Evolutionary conservation across 179 eudicot species (phyloP).

Genomic region (Actinidia polygama): DNA sequence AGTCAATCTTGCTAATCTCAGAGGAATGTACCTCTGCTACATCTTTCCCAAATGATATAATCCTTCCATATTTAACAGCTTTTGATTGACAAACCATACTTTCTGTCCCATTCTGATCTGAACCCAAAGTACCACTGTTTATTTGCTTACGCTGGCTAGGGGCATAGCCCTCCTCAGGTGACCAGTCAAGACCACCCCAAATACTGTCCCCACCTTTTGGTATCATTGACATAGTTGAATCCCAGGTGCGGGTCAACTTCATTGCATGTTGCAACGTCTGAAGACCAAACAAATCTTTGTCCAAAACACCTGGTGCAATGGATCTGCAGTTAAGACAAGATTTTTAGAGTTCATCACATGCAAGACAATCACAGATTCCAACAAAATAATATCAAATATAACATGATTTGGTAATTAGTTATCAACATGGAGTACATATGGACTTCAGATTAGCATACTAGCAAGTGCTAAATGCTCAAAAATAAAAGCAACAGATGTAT

Average conservation of each 20-base stretch:
- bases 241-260: slow-evolving; percentile 99
- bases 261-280: slow-evolving; percentile 90
- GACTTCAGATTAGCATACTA: not conserved
- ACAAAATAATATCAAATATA: not conserved
- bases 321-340: slow-evolving; percentile 52
- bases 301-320: slow-evolving; percentile 81
- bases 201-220: slow-evolving; percentile 94
- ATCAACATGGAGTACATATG: not conserved
- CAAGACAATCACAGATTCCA: slow-evolving; percentile 1
- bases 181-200: slow-evolving; percentile 97
- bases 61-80: slow-evolving; percentile 72
- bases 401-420: not conserved
- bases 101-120: slow-evolving; percentile 36
- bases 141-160: slow-evolving; percentile 50
- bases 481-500: too few species aligned
- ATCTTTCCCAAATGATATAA: slow-evolving; percentile 89
- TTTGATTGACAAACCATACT: slow-evolving; percentile 28
- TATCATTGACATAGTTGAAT: slow-evolving; percentile 96
- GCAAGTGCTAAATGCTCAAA: not conserved
- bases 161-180: slow-evolving; percentile 82
- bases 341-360: not conserved
- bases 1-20: slow-evolving; percentile 66
- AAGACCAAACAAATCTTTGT: slow-evolving; percentile 71
- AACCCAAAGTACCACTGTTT: slow-evolving; percentile 36
- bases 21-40: slow-evolving; percentile 64